phyloP scores from a whole-genome alignment of 1,284 basidiomycete species.

The Exsudoporus floridanus region DNA sequence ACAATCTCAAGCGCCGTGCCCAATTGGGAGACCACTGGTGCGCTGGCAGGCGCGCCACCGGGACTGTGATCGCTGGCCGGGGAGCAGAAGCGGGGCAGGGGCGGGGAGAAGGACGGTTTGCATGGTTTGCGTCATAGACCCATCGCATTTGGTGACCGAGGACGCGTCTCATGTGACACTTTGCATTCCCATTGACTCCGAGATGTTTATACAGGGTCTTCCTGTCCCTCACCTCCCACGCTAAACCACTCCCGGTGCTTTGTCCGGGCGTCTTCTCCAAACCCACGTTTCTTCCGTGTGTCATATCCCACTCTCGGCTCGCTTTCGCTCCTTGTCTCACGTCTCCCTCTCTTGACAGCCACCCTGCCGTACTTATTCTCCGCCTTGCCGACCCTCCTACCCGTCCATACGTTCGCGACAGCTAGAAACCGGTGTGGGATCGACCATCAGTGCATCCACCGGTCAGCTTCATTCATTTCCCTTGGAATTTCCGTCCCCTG shows the following conservation, averaged over 20 bases:
- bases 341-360: background rate
- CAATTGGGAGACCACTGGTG: constrained; percentile 18
- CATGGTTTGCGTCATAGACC: background rate
- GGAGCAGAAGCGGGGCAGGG: background rate
- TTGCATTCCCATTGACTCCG: constrained; percentile 20
- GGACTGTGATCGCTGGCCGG: background rate
- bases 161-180: constrained; percentile 16
- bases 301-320: constrained; percentile 1
- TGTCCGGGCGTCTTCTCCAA: constrained; percentile 6
- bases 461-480: constrained; percentile 33
- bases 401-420: background rate
- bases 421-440: constrained; percentile 16
- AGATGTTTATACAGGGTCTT: constrained; percentile 14
- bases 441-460: constrained; percentile 25
- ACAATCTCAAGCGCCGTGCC: constrained; percentile 3
- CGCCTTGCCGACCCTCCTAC: background rate
- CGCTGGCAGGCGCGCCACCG: constrained; percentile 14
- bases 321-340: constrained; percentile 1
- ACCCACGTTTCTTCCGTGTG: constrained; percentile 29
- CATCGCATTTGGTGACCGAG: constrained; percentile 11
- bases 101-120: too few relatives aligned
- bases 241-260: background rate
- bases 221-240: constrained; percentile 24
- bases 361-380: background rate
- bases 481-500: constrained; percentile 11